phyloP scores from a whole-genome alignment of 306 rosid species.

The Clitoria ternatea region DNA sequence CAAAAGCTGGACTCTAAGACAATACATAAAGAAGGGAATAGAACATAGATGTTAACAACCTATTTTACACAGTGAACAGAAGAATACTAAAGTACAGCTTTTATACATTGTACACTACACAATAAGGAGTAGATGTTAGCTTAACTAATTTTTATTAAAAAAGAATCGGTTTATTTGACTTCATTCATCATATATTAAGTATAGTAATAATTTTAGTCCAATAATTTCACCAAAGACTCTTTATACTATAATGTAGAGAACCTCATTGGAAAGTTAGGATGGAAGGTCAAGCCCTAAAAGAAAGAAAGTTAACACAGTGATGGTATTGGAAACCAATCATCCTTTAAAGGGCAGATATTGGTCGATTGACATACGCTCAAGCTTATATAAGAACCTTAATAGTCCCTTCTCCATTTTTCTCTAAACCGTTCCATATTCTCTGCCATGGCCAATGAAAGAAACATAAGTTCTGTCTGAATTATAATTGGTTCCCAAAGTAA shows the following conservation, averaged over 20 bases:
- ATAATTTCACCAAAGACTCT: background rate
- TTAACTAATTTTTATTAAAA: background rate
- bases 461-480: background rate
- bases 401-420: background rate
- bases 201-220: background rate
- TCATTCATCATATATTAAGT: background rate
- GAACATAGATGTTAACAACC: constrained; percentile 14
- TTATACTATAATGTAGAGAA: background rate
- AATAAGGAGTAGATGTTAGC: background rate
- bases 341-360: background rate
- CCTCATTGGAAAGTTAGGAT: background rate
- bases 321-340: background rate
- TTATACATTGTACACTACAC: background rate
- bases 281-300: background rate
- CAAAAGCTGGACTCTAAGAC: constrained; percentile 72
- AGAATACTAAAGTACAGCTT: background rate
- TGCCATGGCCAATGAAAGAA: background rate
- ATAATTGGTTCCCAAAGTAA: background rate
- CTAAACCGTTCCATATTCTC: background rate
- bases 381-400: too few relatives aligned
- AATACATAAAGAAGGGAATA: constrained; percentile 22
- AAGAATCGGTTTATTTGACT: background rate
- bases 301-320: background rate
- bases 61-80: constrained; percentile 9
- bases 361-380: background rate